Evolutionary conservation across 257 asterid species (phyloP).

Genomic region (Cordia subcordata): DNA sequence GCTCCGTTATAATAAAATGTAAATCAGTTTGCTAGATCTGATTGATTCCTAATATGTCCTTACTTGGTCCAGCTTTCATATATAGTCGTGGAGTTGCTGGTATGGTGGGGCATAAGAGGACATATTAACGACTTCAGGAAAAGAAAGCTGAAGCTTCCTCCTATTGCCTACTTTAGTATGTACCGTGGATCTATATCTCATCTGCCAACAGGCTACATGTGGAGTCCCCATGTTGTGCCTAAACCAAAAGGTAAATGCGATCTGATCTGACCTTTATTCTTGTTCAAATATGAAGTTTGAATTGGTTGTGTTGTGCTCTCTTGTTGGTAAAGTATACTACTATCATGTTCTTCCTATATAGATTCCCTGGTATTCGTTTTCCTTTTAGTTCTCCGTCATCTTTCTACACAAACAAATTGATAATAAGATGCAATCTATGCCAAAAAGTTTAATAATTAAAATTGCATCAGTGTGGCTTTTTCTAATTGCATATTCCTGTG

Average conservation of each 20-base stretch:
- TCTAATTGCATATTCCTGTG: too few relatives aligned
- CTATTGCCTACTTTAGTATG: slow-evolving; percentile 92
- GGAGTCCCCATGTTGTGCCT: slow-evolving; percentile 96
- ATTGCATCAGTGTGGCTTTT: too few relatives aligned
- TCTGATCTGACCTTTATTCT: background rate
- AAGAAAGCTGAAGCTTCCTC: slow-evolving; percentile 84
- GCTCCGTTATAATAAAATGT: background rate
- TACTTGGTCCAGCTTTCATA: slow-evolving; percentile 70
- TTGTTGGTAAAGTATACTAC: background rate
- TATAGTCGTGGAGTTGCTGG: slow-evolving; percentile 85
- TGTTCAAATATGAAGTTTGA: too few relatives aligned
- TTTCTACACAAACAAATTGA: too few relatives aligned
- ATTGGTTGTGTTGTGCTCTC: background rate
- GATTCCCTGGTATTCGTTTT: too few relatives aligned
- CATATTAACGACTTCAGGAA: slow-evolving; percentile 85
- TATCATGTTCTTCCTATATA: too few relatives aligned
- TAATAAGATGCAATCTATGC: too few relatives aligned
- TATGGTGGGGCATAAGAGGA: slow-evolving; percentile 99
- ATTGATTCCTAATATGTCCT: background rate
- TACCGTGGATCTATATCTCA: slow-evolving; percentile 94
- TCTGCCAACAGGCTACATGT: slow-evolving; percentile 97
- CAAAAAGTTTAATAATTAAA: too few relatives aligned
- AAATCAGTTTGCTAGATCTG: background rate
- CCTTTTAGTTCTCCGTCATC: too few relatives aligned
- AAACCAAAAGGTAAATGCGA: slow-evolving; percentile 73